Evolutionary conservation across 2,329 filamentous ascomycete species (phyloP).

Genomic region (Diaporthe sp.): DNA sequence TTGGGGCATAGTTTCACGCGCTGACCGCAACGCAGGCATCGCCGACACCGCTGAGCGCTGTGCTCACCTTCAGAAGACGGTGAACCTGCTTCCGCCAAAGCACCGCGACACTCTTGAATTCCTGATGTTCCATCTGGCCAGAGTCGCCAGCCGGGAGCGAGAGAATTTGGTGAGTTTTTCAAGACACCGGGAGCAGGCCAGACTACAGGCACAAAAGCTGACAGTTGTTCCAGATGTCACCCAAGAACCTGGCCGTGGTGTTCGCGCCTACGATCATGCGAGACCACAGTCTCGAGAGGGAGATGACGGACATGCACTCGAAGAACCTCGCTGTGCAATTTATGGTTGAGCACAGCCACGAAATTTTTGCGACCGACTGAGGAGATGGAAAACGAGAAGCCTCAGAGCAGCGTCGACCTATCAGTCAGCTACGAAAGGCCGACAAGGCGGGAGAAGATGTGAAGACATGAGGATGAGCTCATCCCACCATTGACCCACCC

Average conservation of each 20-base stretch:
- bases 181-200: not conserved
- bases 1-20: not conserved
- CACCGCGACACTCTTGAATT: constrained; percentile 94
- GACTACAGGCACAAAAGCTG: constrained; percentile 5
- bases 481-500: constrained; percentile 10
- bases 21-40: constrained; percentile 64
- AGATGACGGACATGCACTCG: constrained; percentile 95
- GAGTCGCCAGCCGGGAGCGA: constrained; percentile 84
- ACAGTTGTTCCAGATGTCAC: constrained; percentile 80
- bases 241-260: constrained; percentile 95
- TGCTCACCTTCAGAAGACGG: constrained; percentile 77
- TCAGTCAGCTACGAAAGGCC: not conserved
- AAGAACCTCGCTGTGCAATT: constrained; percentile 96
- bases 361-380: constrained; percentile 75
- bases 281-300: constrained; percentile 87
- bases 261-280: constrained; percentile 99
- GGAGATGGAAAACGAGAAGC: not conserved
- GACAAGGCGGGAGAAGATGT: not conserved
- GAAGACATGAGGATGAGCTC: not conserved
- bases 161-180: constrained; percentile 81
- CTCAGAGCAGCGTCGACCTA: not conserved
- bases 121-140: constrained; percentile 90
- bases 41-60: constrained; percentile 77
- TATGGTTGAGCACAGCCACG: constrained; percentile 89
- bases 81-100: constrained; percentile 83